These are phyloP conservation scores for Proliferodiscus dingleyae DNA, from an alignment of 2,329 filamentous ascomycete genomes.

Conservation along the genomic window DNA sequence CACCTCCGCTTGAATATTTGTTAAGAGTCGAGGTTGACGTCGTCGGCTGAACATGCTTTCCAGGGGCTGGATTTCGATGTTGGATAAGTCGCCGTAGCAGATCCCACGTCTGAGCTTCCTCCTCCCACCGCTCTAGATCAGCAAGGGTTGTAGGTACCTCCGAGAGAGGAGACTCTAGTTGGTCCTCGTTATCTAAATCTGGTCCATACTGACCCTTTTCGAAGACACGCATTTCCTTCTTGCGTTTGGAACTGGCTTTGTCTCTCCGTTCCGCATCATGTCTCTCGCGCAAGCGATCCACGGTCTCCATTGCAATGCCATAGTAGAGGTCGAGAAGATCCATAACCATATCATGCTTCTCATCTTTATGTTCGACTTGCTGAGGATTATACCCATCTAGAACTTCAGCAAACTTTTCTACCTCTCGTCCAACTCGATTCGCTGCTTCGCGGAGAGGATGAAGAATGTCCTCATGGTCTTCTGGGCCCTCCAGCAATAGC, in stretches of 20 bases:
- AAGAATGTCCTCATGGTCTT: constrained; percentile 44
- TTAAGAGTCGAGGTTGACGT: constrained; percentile 32
- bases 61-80: constrained; percentile 51
- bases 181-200: constrained; percentile 50
- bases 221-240: constrained; percentile 35
- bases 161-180: constrained; percentile 33
- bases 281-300: constrained; percentile 40
- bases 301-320: constrained; percentile 46
- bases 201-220: constrained; percentile 27
- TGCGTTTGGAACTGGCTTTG: constrained; percentile 24
- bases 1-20: constrained; percentile 53
- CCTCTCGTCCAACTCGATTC: constrained; percentile 70
- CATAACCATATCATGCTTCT: constrained; percentile 62
- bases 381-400: constrained; percentile 69
- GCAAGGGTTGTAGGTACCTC: constrained; percentile 34
- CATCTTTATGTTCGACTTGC: constrained; percentile 41
- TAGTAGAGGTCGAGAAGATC: constrained; percentile 63
- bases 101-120: constrained; percentile 89
- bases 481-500: constrained; percentile 28
- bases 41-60: constrained; percentile 16
- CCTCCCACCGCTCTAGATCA: constrained; percentile 63
- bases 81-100: constrained; percentile 62
- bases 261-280: constrained; percentile 27
- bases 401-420: constrained; percentile 79
- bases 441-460: constrained; percentile 60